Conservation (phyloP, 2,329 filamentous ascomycete genomes). For the Trichoderma lentiforme region DNA sequence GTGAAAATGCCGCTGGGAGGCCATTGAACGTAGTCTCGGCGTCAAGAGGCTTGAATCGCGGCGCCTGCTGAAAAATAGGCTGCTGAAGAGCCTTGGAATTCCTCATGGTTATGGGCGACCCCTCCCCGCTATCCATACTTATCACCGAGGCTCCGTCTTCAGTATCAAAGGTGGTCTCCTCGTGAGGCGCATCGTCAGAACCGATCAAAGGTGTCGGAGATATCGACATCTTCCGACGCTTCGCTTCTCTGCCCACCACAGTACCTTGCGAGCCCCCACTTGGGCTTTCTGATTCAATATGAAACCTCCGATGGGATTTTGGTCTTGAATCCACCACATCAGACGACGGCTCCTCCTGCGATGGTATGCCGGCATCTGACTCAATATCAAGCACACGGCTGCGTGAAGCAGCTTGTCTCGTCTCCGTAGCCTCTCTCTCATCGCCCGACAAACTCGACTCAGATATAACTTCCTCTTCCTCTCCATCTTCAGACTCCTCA, state of each 20-base stretch:
- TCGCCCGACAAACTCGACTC: slow-evolving; percentile 17
- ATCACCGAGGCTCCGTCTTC: neutral
- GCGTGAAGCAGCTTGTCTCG: slow-evolving; percentile 19
- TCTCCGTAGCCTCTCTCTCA: neutral
- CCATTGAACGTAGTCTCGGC: slow-evolving; percentile 23
- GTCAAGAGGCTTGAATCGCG: slow-evolving; percentile 38
- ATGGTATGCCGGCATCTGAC: slow-evolving; percentile 24
- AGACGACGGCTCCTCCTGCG: slow-evolving; percentile 17
- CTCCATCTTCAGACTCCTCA: slow-evolving; percentile 35
- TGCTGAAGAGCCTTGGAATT: slow-evolving; percentile 27
- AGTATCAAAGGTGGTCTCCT: neutral
- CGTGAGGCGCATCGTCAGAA: neutral
- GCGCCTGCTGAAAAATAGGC: slow-evolving; percentile 38
- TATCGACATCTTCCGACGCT: slow-evolving; percentile 30
- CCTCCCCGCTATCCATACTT: neutral
- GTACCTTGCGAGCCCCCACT: neutral
- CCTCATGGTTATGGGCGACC: neutral
- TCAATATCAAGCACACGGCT: slow-evolving; percentile 31
- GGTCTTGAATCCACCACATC: neutral
- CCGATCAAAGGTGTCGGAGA: slow-evolving; percentile 25
- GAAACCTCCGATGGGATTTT: neutral
- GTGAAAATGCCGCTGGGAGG: slow-evolving; percentile 34
- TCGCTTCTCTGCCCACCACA: slow-evolving; percentile 22
- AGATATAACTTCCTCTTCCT: slow-evolving; percentile 16
- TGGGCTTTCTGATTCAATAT: slow-evolving; percentile 4